Evolutionary conservation across 345 rosid species (phyloP).

Genomic region (Eutrema yunnanense): DNA sequence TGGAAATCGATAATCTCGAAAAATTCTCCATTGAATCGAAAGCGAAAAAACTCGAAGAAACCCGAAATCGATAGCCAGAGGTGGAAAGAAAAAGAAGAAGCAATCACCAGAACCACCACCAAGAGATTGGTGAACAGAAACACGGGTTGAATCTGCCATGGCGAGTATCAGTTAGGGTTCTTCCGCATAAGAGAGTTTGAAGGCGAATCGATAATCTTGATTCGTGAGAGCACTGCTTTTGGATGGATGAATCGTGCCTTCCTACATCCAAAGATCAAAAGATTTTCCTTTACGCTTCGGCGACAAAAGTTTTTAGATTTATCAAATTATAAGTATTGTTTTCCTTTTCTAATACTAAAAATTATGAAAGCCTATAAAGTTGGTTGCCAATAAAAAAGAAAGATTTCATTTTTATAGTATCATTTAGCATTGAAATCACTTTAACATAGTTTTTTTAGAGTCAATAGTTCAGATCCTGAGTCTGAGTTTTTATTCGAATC

Average conservation of each 20-base stretch:
- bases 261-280: background rate
- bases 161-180: slow-evolving; percentile 25
- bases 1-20: background rate
- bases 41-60: background rate
- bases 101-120: slow-evolving; percentile 66
- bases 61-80: background rate
- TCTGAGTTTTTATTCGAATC: background rate
- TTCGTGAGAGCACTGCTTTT: background rate
- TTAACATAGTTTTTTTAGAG: background rate
- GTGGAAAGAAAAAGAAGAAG: background rate
- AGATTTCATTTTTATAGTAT: background rate
- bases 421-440: background rate
- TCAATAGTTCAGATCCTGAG: background rate
- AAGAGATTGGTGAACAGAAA: slow-evolving; percentile 65
- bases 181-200: slow-evolving; percentile 10
- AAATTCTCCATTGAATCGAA: background rate
- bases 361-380: background rate
- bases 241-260: slow-evolving; percentile 6
- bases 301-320: slow-evolving; percentile 9
- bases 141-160: slow-evolving; percentile 53
- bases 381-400: background rate
- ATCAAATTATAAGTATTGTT: background rate
- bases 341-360: background rate
- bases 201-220: background rate
- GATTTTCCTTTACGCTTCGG: slow-evolving; percentile 16